Evolutionary conservation across 495 filamentous ascomycete species (phyloP).

Genomic region (Tuber melanosporum): DNA sequence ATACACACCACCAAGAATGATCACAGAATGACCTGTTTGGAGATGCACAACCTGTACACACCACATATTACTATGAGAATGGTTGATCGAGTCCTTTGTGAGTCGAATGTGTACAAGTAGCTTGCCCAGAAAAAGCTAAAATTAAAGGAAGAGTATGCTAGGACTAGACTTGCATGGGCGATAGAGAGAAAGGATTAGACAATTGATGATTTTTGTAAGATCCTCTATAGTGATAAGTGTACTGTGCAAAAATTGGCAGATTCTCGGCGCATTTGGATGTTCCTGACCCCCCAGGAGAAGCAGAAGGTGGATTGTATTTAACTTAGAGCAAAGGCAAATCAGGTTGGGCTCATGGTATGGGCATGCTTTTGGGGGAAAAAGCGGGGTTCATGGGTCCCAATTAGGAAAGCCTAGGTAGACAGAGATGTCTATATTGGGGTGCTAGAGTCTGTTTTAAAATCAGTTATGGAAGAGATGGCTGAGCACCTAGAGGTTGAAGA

Average conservation of each 20-base stretch:
- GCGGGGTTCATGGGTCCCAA: too few relatives aligned
- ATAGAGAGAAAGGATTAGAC: neutral
- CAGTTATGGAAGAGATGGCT: too few relatives aligned
- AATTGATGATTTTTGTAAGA: neutral
- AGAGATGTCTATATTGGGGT: too few relatives aligned
- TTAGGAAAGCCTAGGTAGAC: too few relatives aligned
- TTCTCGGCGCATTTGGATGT: too few relatives aligned
- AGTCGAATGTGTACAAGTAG: conserved; percentile 5
- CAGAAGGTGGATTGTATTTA: too few relatives aligned
- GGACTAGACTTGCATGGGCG: neutral
- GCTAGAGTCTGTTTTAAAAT: too few relatives aligned
- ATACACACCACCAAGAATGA: conserved; percentile 1
- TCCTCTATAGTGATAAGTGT: conserved; percentile 13
- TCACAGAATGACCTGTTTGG: conserved; percentile 1
- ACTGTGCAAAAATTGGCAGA: neutral
- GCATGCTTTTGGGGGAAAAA: too few relatives aligned
- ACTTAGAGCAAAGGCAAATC: too few relatives aligned
- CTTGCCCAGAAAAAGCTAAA: neutral
- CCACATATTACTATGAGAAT: neutral
- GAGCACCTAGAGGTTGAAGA: too few relatives aligned
- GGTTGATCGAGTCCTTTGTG: neutral
- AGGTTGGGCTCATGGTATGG: too few relatives aligned
- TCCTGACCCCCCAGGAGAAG: too few relatives aligned
- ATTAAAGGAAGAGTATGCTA: neutral
- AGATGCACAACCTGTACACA: conserved; percentile 7